Evolutionary conservation across 768 basidiomycete species (phyloP).

Genomic region (Goffeauzyma gilvescens): DNA sequence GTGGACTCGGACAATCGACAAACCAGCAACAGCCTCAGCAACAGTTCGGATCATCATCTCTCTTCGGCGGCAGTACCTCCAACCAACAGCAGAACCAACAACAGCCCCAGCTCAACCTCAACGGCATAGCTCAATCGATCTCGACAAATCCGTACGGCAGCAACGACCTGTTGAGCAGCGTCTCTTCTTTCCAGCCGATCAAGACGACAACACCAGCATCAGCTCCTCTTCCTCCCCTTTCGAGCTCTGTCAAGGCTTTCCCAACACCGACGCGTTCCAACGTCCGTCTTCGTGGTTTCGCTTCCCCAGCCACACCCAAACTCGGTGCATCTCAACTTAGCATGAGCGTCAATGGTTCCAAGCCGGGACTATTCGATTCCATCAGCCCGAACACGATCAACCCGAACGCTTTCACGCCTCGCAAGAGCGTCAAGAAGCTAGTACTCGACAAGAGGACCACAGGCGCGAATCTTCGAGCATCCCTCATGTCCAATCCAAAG

Average conservation of each 20-base stretch:
- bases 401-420: conserved; percentile 46
- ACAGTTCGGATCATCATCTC: conserved; percentile 10
- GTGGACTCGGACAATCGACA: conserved; percentile 15
- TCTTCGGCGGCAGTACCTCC: conserved; percentile 15
- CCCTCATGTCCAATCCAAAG: conserved; percentile 15
- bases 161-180: conserved; percentile 41
- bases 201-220: conserved; percentile 22
- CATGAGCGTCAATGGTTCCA: too few species aligned
- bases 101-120: conserved; percentile 29
- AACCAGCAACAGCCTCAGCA: conserved; percentile 19
- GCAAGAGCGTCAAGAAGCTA: conserved; percentile 81
- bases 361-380: conserved; percentile 34
- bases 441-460: conserved; percentile 61
- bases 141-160: conserved; percentile 34
- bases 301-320: conserved; percentile 18
- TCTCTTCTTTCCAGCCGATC: conserved; percentile 38
- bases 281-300: conserved; percentile 30
- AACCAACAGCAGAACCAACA: conserved; percentile 24
- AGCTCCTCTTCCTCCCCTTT: conserved; percentile 29
- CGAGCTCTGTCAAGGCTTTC: conserved; percentile 24
- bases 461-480: conserved; percentile 14
- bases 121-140: conserved; percentile 8
- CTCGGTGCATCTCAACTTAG: conserved; percentile 12
- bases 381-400: conserved; percentile 44
- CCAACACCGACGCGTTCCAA: conserved; percentile 24